A percentile compares a stretch with the other conserved stretches of the same genome.
These are phyloP conservation scores for Xylaria sp. DNA, from an alignment of 2,329 filamentous ascomycete species.

Conservation along the genomic window DNA sequence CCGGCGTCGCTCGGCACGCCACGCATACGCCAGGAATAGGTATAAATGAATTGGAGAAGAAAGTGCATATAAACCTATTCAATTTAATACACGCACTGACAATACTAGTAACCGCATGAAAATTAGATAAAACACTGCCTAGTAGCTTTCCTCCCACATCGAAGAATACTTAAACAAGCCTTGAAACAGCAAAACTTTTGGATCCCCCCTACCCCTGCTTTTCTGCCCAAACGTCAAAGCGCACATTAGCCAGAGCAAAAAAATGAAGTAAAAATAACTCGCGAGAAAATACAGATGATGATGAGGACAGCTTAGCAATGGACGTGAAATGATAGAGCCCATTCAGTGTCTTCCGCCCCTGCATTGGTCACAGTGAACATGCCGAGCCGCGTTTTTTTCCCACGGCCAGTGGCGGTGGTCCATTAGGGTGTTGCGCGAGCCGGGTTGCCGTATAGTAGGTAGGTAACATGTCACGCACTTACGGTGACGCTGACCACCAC, in stretches of 20 bases:
- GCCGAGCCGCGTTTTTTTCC: slow-evolving; percentile 16
- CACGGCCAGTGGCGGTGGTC: not conserved
- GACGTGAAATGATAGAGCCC: slow-evolving; percentile 10
- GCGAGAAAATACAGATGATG: slow-evolving; percentile 1
- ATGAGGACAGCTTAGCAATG: slow-evolving; percentile 8
- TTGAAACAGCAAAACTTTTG: slow-evolving; percentile 31
- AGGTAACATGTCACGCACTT: slow-evolving; percentile 10
- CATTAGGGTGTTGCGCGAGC: slow-evolving; percentile 10
- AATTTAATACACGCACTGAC: slow-evolving; percentile 23
- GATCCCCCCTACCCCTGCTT: slow-evolving; percentile 9
- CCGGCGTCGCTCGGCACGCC: slow-evolving; percentile 12
- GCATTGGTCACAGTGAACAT: slow-evolving; percentile 12
- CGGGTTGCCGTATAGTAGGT: not conserved
- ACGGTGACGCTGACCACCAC: slow-evolving; percentile 30
- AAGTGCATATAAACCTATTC: slow-evolving; percentile 21
- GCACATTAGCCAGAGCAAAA: not conserved
- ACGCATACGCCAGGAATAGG: slow-evolving; percentile 17
- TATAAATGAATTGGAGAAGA: slow-evolving; percentile 33
- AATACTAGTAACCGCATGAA: slow-evolving; percentile 19
- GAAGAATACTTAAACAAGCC: slow-evolving; percentile 6
- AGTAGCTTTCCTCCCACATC: slow-evolving; percentile 5
- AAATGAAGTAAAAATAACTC: slow-evolving; percentile 7
- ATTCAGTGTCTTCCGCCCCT: slow-evolving; percentile 1
- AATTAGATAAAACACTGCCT: slow-evolving; percentile 15
- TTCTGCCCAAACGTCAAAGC: slow-evolving; percentile 13